Conservation (phyloP, 2,329 filamentous ascomycete species). For the Sphaerulina populicola region DNA sequence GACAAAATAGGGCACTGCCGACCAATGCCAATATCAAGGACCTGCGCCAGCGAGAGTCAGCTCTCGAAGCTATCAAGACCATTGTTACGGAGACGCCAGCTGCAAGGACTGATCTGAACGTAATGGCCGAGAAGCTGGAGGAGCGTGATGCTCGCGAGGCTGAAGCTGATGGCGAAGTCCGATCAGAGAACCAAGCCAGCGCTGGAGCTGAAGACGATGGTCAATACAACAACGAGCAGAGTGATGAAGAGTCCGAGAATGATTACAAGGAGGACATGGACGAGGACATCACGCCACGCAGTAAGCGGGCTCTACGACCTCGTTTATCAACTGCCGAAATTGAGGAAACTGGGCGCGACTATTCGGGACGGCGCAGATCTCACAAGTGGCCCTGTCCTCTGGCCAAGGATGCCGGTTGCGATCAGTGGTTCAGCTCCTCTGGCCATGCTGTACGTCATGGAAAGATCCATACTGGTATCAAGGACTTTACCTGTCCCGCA, state of each 20-base stretch:
- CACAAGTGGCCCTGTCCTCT: slow-evolving; percentile 10
- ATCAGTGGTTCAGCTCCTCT: slow-evolving; percentile 8
- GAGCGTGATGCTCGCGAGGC: slow-evolving; percentile 1
- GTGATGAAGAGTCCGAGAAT: background rate
- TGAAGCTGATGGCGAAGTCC: slow-evolving; percentile 4
- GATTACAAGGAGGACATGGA: background rate
- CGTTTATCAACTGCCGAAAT: slow-evolving; percentile 3
- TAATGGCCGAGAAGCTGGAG: slow-evolving; percentile 7
- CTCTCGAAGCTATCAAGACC: slow-evolving; percentile 9
- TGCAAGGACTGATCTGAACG: slow-evolving; percentile 4
- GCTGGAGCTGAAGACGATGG: background rate
- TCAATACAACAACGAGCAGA: background rate
- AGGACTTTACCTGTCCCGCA: slow-evolving; percentile 8
- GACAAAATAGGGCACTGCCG: slow-evolving; percentile 3
- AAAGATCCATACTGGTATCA: slow-evolving; percentile 8
- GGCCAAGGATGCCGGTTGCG: slow-evolving; percentile 10
- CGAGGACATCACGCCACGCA: background rate
- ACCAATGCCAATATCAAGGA: slow-evolving; percentile 7
- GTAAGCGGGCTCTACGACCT: slow-evolving; percentile 1
- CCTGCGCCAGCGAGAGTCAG: slow-evolving; percentile 6
- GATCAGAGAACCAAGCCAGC: background rate
- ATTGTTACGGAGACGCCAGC: slow-evolving; percentile 10
- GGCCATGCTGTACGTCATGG: slow-evolving; percentile 10
- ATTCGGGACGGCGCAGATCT: background rate
- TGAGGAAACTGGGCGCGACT: background rate